Percentiles rank a stretch among this genome's conserved stretches.
Evolutionary conservation across 371 early-diverging fungal genomes (phyloP).

Genomic region (Nosema bombycis): DNA sequence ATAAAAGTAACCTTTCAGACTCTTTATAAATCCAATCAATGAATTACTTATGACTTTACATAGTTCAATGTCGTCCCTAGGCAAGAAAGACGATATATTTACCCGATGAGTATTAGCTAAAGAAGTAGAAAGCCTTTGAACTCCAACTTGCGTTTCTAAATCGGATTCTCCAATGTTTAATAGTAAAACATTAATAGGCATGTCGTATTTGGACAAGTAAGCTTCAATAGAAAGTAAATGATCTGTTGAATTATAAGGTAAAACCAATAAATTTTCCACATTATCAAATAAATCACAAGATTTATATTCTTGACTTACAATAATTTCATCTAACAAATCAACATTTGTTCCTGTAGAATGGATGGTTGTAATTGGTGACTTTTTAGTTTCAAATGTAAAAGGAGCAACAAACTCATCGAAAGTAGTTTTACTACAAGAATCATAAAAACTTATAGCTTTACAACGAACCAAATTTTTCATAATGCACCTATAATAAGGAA

Average conservation of each 20-base stretch:
- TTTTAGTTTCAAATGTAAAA: conserved; percentile 1
- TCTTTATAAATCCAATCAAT: conserved; percentile 17
- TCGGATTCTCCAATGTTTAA: neutral
- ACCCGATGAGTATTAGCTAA: conserved; percentile 8
- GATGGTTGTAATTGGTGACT: neutral
- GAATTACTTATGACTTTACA: neutral
- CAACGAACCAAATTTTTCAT: conserved; percentile 27
- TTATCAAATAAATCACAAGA: neutral
- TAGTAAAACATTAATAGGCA: conserved; percentile 16
- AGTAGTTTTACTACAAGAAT: conserved; percentile 6
- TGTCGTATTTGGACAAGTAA: conserved; percentile 10
- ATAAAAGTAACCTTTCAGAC: neutral
- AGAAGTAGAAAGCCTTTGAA: conserved; percentile 15
- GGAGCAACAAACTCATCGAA: conserved; percentile 16
- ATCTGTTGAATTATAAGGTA: conserved; percentile 17
- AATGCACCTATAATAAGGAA: conserved; percentile 39
- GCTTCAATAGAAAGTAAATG: conserved; percentile 30
- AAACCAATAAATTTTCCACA: conserved; percentile 13
- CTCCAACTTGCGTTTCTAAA: neutral
- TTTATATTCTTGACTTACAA: neutral
- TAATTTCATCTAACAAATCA: neutral
- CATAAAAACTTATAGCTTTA: conserved; percentile 20
- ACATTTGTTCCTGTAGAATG: neutral
- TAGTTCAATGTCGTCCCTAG: conserved; percentile 15
- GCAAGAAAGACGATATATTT: neutral